Evolutionary conservation across 2,329 filamentous ascomycete genomes (phyloP).

Genomic region (Boeremia lycopersici): DNA sequence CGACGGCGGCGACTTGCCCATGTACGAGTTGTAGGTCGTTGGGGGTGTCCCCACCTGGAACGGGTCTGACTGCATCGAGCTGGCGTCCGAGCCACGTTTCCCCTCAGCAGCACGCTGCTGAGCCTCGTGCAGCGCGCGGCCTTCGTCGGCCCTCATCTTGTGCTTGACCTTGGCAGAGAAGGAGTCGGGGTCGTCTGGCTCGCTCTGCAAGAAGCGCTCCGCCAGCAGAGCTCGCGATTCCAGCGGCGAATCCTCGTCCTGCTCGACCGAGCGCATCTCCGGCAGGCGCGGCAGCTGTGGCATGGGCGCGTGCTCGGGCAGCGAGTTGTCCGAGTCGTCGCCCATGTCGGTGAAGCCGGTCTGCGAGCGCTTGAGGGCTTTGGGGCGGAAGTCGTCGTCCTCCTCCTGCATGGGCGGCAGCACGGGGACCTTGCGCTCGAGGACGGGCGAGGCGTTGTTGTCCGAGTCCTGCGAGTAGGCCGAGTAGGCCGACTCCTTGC

Average conservation of each 20-base stretch:
- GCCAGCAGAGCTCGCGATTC: conserved; percentile 31
- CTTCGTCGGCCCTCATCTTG: conserved; percentile 60
- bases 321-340: conserved; percentile 23
- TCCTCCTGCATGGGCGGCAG: conserved; percentile 44
- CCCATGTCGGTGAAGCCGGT: conserved; percentile 55
- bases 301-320: conserved; percentile 54
- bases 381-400: conserved; percentile 59
- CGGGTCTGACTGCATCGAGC: conserved; percentile 31
- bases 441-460: conserved; percentile 28
- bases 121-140: conserved; percentile 55
- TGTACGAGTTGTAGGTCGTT: conserved; percentile 21
- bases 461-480: conserved; percentile 37
- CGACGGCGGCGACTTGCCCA: conserved; percentile 31
- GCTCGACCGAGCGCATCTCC: conserved; percentile 24
- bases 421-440: conserved; percentile 29
- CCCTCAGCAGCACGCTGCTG: conserved; percentile 32
- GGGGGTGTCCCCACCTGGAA: conserved; percentile 39
- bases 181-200: conserved; percentile 47
- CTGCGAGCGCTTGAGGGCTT: conserved; percentile 62
- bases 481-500: conserved; percentile 42
- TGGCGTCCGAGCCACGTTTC: conserved; percentile 40
- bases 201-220: conserved; percentile 38
- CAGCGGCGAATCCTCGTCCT: conserved; percentile 35
- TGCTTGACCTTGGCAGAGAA: conserved; percentile 55
- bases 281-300: conserved; percentile 38